phyloP scores from a whole-genome alignment of 257 asterid genomes.

The Leptodermis oblonga region DNA sequence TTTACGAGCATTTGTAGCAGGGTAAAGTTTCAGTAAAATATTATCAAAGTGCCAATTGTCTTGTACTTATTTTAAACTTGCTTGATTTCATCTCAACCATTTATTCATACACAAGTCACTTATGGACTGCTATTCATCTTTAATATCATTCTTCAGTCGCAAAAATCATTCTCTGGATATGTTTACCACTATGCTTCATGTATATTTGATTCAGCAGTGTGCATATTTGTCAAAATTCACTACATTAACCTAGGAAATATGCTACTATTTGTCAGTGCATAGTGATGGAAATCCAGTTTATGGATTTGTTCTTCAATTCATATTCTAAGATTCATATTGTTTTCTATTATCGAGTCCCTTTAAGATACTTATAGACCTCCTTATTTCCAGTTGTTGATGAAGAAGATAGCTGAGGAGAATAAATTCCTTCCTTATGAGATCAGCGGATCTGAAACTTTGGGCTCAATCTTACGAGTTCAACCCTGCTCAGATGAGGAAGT shows the following conservation, averaged over 20 bases:
- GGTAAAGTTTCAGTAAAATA: neutral
- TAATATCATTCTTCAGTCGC: neutral
- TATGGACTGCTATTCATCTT: neutral
- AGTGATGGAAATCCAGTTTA: neutral
- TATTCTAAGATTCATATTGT: neutral
- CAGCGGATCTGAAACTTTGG: constrained; percentile 57
- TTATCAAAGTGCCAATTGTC: neutral
- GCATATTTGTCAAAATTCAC: neutral
- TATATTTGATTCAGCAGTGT: neutral
- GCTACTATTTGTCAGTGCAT: neutral
- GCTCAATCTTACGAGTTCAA: constrained; percentile 76
- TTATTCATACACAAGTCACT: neutral
- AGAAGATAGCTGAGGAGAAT: constrained; percentile 63
- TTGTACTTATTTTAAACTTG: neutral
- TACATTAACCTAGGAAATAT: neutral
- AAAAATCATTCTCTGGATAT: neutral
- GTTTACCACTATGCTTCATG: neutral
- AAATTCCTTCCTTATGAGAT: constrained; percentile 40
- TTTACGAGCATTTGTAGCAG: neutral
- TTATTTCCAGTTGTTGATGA: constrained; percentile 60
- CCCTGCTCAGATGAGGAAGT: constrained; percentile 60
- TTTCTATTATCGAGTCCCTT: neutral
- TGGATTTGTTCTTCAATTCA: neutral
- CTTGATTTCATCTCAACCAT: too few relatives aligned
- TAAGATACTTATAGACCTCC: constrained; percentile 12